phyloP scores from a whole-genome alignment of 2,329 filamentous ascomycete genomes.

The Sarocladiaceae sp. region DNA sequence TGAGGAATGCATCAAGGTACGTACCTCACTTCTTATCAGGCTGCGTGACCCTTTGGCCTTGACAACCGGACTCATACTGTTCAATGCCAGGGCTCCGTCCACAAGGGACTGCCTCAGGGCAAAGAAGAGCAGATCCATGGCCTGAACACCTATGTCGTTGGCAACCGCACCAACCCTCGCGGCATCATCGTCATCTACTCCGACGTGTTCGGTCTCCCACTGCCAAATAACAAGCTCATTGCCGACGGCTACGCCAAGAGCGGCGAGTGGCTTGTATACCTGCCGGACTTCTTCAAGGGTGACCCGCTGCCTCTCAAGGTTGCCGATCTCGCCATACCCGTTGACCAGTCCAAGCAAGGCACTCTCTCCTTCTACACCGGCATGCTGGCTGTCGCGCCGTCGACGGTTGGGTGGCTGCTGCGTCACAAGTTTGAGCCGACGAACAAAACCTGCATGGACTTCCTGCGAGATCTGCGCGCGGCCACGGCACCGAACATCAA shows the following conservation, averaged over 20 bases:
- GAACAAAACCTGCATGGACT: constrained; percentile 10
- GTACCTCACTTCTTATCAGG: not conserved
- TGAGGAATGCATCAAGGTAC: constrained; percentile 1
- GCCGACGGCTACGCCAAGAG: constrained; percentile 42
- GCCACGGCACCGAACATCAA: constrained; percentile 16
- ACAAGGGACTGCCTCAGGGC: not conserved
- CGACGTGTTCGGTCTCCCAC: constrained; percentile 46
- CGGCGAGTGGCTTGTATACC: constrained; percentile 38
- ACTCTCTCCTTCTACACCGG: not conserved
- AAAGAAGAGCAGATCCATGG: constrained; percentile 15
- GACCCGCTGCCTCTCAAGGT: not conserved
- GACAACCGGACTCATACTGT: not conserved
- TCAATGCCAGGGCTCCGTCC: not conserved
- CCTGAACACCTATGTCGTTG: constrained; percentile 19
- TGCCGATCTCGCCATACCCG: not conserved
- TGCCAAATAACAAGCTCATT: constrained; percentile 43
- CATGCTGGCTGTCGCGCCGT: constrained; percentile 6
- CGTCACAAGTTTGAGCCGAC: constrained; percentile 7
- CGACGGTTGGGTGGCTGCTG: constrained; percentile 6
- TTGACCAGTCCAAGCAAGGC: constrained; percentile 7
- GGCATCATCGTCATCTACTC: constrained; percentile 45
- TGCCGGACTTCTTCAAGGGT: constrained; percentile 46
- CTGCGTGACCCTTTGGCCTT: not conserved
- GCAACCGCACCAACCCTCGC: constrained; percentile 20
- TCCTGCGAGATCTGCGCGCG: constrained; percentile 11